These are phyloP conservation scores for Curvularia lunata DNA, from an alignment of 2,329 filamentous ascomycete genomes.

Conservation along the genomic window DNA sequence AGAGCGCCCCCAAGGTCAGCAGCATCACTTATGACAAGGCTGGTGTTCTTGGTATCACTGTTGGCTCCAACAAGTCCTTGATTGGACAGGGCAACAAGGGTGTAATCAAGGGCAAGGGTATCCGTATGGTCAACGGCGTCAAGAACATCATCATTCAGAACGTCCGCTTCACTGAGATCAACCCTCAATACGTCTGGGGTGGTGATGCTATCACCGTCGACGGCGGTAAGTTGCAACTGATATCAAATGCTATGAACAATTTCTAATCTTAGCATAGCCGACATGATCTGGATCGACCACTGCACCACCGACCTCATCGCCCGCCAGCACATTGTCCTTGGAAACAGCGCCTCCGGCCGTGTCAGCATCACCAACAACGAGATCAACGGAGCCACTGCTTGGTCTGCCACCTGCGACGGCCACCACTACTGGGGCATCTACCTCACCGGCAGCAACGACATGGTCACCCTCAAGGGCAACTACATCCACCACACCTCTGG, in stretches of 20 bases:
- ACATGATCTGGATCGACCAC: slow-evolving; percentile 39
- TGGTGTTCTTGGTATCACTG: slow-evolving; percentile 57
- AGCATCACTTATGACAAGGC: slow-evolving; percentile 60
- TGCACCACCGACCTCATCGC: slow-evolving; percentile 62
- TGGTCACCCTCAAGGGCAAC: slow-evolving; percentile 66
- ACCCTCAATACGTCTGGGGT: slow-evolving; percentile 47
- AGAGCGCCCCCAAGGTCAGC: slow-evolving; percentile 56
- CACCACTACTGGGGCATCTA: slow-evolving; percentile 67
- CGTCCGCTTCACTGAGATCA: slow-evolving; percentile 54
- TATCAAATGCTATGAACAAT: background rate
- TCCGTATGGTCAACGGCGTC: slow-evolving; percentile 51
- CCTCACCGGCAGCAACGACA: slow-evolving; percentile 62
- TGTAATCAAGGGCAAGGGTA: slow-evolving; percentile 65
- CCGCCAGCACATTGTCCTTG: slow-evolving; percentile 67
- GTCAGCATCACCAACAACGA: slow-evolving; percentile 67
- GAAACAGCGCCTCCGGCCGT: slow-evolving; percentile 59
- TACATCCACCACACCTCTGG: slow-evolving; percentile 66
- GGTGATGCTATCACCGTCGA: slow-evolving; percentile 45
- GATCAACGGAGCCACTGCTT: slow-evolving; percentile 62
- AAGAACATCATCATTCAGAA: slow-evolving; percentile 62
- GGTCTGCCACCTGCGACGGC: slow-evolving; percentile 64
- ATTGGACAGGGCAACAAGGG: slow-evolving; percentile 61
- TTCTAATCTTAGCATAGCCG: slow-evolving; percentile 12
- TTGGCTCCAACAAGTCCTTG: slow-evolving; percentile 65
- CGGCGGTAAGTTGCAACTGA: slow-evolving; percentile 31